A percentile compares a stretch with the other conserved stretches of the same genome.
Evolutionary conservation across 2,329 filamentous ascomycete species (phyloP).

Genomic region (Fusarium acutatum): DNA sequence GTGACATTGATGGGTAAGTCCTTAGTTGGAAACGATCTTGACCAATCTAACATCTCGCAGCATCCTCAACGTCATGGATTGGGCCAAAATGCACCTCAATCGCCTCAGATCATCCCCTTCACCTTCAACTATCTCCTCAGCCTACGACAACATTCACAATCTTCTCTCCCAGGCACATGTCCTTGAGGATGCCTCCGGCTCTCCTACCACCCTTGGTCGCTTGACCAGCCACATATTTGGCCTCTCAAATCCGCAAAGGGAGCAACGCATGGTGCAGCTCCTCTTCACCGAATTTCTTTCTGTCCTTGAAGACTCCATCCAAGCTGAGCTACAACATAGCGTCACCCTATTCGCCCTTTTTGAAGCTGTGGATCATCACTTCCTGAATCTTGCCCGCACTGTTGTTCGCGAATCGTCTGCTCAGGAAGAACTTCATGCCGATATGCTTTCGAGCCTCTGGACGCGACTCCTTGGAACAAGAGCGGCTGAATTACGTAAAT

Average conservation of each 20-base stretch:
- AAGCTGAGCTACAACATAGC: constrained; percentile 82
- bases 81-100: constrained; percentile 86
- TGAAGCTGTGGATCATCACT: constrained; percentile 88
- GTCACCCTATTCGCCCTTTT: constrained; percentile 88
- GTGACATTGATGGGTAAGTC: constrained; percentile 82
- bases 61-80: constrained; percentile 95
- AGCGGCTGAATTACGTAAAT: constrained; percentile 81
- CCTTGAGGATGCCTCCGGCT: constrained; percentile 61
- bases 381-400: constrained; percentile 84
- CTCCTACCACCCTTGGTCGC: constrained; percentile 73
- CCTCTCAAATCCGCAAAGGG: constrained; percentile 81
- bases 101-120: constrained; percentile 70
- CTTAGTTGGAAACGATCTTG: neutral
- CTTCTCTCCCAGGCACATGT: constrained; percentile 72
- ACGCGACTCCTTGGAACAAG: constrained; percentile 82
- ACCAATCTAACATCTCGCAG: constrained; percentile 50
- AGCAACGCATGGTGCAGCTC: constrained; percentile 80
- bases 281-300: constrained; percentile 86
- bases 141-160: constrained; percentile 85
- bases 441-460: constrained; percentile 87
- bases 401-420: constrained; percentile 84
- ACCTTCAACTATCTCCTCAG: constrained; percentile 67
- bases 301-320: constrained; percentile 89
- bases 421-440: constrained; percentile 82
- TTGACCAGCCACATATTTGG: constrained; percentile 80